These are phyloP conservation scores for Trametes punicea DNA, from an alignment of 768 basidiomycete genomes.

Conservation along the genomic window DNA sequence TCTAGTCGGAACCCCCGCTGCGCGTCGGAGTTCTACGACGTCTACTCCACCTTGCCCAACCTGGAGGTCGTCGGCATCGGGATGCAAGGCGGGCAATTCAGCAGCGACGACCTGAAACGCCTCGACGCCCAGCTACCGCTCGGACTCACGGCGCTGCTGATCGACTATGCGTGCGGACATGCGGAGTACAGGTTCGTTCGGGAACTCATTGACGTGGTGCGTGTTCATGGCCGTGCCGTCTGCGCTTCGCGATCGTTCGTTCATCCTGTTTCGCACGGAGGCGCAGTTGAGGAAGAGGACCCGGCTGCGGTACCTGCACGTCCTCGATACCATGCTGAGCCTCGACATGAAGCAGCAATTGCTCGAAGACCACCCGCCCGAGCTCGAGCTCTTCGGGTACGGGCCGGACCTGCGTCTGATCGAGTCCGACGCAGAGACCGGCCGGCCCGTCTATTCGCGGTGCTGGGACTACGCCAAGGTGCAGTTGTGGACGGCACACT, in stretches of 20 bases:
- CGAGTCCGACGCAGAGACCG: neutral
- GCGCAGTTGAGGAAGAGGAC: neutral
- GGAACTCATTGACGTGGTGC: neutral
- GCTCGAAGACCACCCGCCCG: conserved; percentile 9
- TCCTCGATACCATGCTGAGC: neutral
- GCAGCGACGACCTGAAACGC: neutral
- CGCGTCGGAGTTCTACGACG: neutral
- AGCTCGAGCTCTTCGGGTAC: conserved; percentile 14
- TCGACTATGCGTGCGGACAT: neutral
- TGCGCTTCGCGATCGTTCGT: neutral
- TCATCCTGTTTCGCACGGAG: no score
- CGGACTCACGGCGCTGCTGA: neutral
- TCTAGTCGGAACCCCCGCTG: no score
- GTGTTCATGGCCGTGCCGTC: neutral
- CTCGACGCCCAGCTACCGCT: neutral
- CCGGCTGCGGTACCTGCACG: neutral
- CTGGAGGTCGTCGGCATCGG: conserved; percentile 12
- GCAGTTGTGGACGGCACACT: conserved; percentile 9
- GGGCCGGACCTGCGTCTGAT: conserved; percentile 4
- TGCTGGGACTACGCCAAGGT: conserved; percentile 10
- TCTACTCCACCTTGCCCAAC: neutral
- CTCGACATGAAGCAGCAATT: conserved; percentile 5
- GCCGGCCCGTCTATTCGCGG: neutral
- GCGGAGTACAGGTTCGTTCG: no score
- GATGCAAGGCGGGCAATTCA: neutral